Evolutionary conservation across 148 eudicot genomes (phyloP), one percentile per base, ranked within the genome.

Genomic region (Camellia sinensis): DNA sequence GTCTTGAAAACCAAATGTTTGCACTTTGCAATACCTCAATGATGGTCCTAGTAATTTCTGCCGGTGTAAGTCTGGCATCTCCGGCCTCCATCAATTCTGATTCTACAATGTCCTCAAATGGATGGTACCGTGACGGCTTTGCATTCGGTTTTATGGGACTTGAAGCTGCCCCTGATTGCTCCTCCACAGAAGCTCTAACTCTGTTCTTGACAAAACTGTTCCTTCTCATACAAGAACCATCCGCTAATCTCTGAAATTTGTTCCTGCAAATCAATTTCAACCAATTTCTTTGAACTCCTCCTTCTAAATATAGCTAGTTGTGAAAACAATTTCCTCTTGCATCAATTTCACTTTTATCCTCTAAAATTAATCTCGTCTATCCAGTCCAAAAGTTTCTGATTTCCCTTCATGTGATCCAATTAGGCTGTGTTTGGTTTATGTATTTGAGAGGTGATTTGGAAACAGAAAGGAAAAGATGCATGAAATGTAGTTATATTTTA

Each of bases 11-110:
- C 6, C 52, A 7, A 48, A 48, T 48, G 52, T 2, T 48, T 48
- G 52, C 6, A 2, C 52, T 5, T 48, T 48, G 52, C 7, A 22
- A 46, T 89, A 96, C 99, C 99, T 93, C 99, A 80, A 96, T 90
- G 50, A 96, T 83, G 43, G 99, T 96, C 81, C 98, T 90, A 80
- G 89, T 79, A 71, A 90, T 89, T 89, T 96, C 98, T 5, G 97
- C 90, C 78, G 95, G 88, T 46, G 91, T 87, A 81, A 96, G 92
- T 29, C 80, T 85, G 61, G 89, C 91, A 37, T 91, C 95, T 56
- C 80, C 97, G 71, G 82, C 80, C 79, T 79, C 92, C 53, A 82
- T 6, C 9, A 67, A 56, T 75, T 89, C 89, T 2, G 92, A 81
- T 53, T 88, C 95, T 13, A 79, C 77, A 87, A 96, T 90, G 60